A percentile compares a stretch with the other conserved stretches of the same genome.
phyloP scores from a whole-genome alignment of 495 filamentous ascomycete genomes.

The Astrocystis sublimbata region DNA sequence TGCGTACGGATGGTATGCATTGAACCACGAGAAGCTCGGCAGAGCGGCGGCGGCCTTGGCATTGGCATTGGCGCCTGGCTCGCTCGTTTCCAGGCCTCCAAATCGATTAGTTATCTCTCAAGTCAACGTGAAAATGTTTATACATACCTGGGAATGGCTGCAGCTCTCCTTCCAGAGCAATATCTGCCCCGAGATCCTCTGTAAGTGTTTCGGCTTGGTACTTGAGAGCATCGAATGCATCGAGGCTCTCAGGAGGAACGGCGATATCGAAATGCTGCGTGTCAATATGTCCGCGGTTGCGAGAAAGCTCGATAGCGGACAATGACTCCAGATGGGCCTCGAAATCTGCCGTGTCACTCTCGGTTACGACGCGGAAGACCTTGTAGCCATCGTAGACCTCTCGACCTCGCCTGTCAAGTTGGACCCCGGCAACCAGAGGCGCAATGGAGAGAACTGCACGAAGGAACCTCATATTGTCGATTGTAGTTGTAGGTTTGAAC shows the following conservation, averaged over 20 bases:
- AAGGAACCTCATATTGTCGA: conserved; percentile 30
- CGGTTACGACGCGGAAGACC: conserved; percentile 39
- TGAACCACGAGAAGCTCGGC: conserved; percentile 52
- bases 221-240: conserved; percentile 40
- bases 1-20: conserved; percentile 56
- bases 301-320: conserved; percentile 34
- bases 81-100: conserved; percentile 7
- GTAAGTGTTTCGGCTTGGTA: conserved; percentile 43
- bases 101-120: neutral
- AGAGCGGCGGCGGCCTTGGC: conserved; percentile 25
- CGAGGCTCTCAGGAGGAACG: conserved; percentile 42
- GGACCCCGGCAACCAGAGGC: conserved; percentile 23
- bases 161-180: conserved; percentile 42
- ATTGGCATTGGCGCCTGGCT: neutral
- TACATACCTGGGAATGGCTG: conserved; percentile 29
- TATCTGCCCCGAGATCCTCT: conserved; percentile 49
- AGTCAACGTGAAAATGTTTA: neutral
- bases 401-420: conserved; percentile 29
- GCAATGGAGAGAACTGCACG: conserved; percentile 21
- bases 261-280: conserved; percentile 42
- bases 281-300: conserved; percentile 30
- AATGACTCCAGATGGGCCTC: conserved; percentile 35
- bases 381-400: conserved; percentile 47
- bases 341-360: conserved; percentile 25
- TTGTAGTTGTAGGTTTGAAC: neutral